Evolutionary conservation across 1,284 basidiomycete genomes (phyloP).

Genomic region (Coniophora puteana): DNA sequence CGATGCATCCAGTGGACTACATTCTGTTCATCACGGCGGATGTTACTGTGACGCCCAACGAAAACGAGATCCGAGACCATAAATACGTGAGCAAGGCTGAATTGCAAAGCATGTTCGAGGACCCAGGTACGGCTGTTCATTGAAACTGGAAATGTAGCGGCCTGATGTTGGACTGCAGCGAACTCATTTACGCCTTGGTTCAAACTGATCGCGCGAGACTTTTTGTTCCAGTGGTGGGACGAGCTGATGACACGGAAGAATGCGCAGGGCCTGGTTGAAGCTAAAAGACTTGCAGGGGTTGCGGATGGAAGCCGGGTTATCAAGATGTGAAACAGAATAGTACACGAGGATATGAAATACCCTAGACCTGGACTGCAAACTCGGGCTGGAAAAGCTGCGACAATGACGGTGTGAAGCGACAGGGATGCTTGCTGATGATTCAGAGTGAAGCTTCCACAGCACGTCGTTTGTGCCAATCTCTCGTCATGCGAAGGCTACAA

Average conservation of each 20-base stretch:
- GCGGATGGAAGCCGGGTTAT: conserved; percentile 77
- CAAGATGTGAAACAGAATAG: too few relatives aligned
- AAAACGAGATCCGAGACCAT: conserved; percentile 90
- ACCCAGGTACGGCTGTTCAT: conserved; percentile 51
- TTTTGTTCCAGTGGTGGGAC: conserved; percentile 99
- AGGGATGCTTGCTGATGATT: too few relatives aligned
- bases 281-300: conserved; percentile 62
- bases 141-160: conserved; percentile 6
- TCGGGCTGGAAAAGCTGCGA: too few relatives aligned
- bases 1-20: conserved; percentile 80
- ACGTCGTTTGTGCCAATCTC: too few relatives aligned
- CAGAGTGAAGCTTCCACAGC: too few relatives aligned
- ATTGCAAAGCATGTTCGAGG: conserved; percentile 87
- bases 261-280: conserved; percentile 57
- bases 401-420: too few relatives aligned
- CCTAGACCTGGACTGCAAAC: too few relatives aligned
- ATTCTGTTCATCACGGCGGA: conserved; percentile 93
- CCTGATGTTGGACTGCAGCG: conserved; percentile 37
- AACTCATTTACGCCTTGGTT: conserved; percentile 99
- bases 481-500: too few relatives aligned
- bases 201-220: conserved; percentile 95
- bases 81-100: conserved; percentile 92
- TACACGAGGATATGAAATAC: too few relatives aligned
- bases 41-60: conserved; percentile 82
- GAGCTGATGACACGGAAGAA: conserved; percentile 69